phyloP scores from a whole-genome alignment of 208 protist species.

The Crithidia brevicula region DNA sequence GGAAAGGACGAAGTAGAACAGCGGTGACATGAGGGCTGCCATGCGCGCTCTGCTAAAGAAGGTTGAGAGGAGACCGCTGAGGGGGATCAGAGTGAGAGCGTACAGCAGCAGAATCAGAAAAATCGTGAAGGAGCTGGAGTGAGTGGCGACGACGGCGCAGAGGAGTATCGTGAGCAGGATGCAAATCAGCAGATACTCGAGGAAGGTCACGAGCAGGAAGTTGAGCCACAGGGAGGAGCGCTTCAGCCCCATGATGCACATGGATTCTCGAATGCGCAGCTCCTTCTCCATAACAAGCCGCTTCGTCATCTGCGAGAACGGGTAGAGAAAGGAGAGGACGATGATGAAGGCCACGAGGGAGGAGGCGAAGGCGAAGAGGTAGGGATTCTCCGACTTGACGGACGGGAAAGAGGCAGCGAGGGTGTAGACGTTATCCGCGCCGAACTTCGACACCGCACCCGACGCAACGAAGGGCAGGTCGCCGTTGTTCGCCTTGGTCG shows the following conservation, averaged over 20 bases:
- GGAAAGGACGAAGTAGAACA: conserved; percentile 62
- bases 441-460: conserved; percentile 16
- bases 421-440: conserved; percentile 24
- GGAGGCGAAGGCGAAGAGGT: conserved; percentile 40
- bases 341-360: conserved; percentile 57
- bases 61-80: conserved; percentile 56
- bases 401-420: conserved; percentile 35
- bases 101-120: conserved; percentile 71
- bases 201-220: conserved; percentile 58
- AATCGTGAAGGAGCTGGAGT: conserved; percentile 46
- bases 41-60: conserved; percentile 76
- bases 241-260: conserved; percentile 86
- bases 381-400: conserved; percentile 13
- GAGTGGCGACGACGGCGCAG: conserved; percentile 43
- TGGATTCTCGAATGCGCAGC: conserved; percentile 71
- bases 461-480: conserved; percentile 12
- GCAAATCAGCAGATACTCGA: conserved; percentile 51
- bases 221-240: conserved; percentile 53
- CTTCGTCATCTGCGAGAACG: conserved; percentile 53
- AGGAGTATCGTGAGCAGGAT: conserved; percentile 62
- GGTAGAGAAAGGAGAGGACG: conserved; percentile 58
- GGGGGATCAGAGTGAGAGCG: conserved; percentile 41
- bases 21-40: conserved; percentile 58
- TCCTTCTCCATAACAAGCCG: conserved; percentile 90
- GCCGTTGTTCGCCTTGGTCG: conserved; percentile 15